These are phyloP conservation scores for Venturiaceae sp. DNA, from an alignment of 2,329 filamentous ascomycete species.

Conservation along the genomic window DNA sequence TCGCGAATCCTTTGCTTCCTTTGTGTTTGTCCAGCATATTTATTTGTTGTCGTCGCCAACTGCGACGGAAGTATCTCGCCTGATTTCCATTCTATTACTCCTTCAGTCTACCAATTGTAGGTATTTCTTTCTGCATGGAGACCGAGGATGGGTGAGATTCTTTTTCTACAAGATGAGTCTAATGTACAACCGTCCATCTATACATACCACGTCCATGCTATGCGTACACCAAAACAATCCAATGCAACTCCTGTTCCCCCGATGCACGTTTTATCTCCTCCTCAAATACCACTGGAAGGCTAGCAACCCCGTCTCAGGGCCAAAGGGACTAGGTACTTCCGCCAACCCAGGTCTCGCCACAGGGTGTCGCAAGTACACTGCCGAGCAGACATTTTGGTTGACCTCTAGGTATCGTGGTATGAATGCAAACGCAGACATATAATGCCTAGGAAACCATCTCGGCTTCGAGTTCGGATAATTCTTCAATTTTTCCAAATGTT, in stretches of 20 bases:
- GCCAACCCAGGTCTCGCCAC: constrained; percentile 73
- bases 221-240: background rate
- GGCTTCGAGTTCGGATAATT: constrained; percentile 52
- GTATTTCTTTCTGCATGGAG: too few relatives aligned
- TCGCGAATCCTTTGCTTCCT: too few relatives aligned
- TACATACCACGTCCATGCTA: background rate
- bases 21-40: too few relatives aligned
- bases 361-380: constrained; percentile 89
- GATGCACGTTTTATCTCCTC: constrained; percentile 49
- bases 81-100: too few relatives aligned
- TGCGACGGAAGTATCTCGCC: too few relatives aligned
- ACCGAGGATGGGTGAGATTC: too few relatives aligned
- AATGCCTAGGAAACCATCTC: constrained; percentile 74
- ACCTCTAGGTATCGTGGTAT: constrained; percentile 94
- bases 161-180: background rate
- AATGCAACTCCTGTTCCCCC: background rate
- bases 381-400: constrained; percentile 92
- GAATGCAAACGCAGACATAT: constrained; percentile 87
- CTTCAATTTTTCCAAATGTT: background rate
- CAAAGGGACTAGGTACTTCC: constrained; percentile 71
- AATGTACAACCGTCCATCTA: background rate
- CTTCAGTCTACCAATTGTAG: too few relatives aligned
- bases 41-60: too few relatives aligned
- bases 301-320: constrained; percentile 59
- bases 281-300: constrained; percentile 93